Percentiles rank a stretch among this genome's conserved stretches.
Evolutionary conservation across 805 yeast species (phyloP).

Genomic region (Kodamaea hsintzibuensis): DNA sequence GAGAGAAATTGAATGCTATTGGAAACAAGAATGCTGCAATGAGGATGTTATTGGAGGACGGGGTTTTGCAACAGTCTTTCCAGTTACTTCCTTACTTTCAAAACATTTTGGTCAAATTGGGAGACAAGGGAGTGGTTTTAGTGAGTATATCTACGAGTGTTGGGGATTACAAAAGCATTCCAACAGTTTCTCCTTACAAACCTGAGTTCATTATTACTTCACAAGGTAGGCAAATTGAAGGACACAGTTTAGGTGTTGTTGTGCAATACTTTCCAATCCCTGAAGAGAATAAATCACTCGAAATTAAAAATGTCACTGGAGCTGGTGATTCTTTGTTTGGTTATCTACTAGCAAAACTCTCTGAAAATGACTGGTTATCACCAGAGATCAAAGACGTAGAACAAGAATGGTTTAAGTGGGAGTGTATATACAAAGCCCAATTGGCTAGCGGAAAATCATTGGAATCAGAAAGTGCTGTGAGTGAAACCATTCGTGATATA

Average conservation of each 20-base stretch:
- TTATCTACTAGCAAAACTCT: conserved; percentile 45
- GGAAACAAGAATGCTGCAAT: conserved; percentile 23
- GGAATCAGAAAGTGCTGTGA: conserved; percentile 24
- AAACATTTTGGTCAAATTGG: conserved; percentile 64
- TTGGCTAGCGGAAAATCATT: conserved; percentile 40
- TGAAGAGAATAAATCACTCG: conserved; percentile 24
- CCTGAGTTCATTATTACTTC: conserved; percentile 26
- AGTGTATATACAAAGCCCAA: conserved; percentile 36
- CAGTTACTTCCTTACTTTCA: conserved; percentile 76
- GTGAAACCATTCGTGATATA: conserved; percentile 18
- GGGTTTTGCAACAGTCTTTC: conserved; percentile 64
- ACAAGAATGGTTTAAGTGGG: conserved; percentile 40
- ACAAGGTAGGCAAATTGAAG: conserved; percentile 9
- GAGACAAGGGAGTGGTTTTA: conserved; percentile 58
- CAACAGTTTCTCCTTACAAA: conserved; percentile 30
- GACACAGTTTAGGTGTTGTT: conserved; percentile 48
- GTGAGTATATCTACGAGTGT: conserved; percentile 36
- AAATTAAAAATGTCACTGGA: conserved; percentile 72
- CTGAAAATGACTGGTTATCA: conserved; percentile 27
- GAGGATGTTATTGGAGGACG: conserved; percentile 35
- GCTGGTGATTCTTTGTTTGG: conserved; percentile 88
- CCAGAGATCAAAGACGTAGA: conserved; percentile 27
- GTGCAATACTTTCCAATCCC: conserved; percentile 62
- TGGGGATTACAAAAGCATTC: conserved; percentile 31
- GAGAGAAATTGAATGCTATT: conserved; percentile 44